phyloP scores from a whole-genome alignment of 2,329 filamentous ascomycete genomes.

The Sclerotinia sclerotiorum region DNA sequence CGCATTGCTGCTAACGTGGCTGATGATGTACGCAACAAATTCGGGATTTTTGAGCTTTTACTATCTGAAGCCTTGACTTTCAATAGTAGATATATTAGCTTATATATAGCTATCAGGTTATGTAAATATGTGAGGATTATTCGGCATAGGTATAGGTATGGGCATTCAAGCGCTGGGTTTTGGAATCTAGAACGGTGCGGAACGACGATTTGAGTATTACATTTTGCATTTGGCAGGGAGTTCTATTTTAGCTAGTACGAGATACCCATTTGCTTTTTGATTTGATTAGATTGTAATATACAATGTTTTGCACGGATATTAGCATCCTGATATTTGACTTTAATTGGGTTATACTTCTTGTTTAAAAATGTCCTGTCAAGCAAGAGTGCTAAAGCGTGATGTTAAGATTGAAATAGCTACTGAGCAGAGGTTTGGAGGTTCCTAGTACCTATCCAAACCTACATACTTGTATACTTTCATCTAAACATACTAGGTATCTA shows the following conservation, averaged over 20 bases:
- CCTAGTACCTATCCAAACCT: neutral
- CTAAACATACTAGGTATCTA: neutral
- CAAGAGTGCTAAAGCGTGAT: neutral
- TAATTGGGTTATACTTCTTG: neutral
- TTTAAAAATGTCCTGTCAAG: neutral
- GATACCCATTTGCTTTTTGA: constrained; percentile 26
- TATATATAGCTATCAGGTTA: neutral
- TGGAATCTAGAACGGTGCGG: neutral
- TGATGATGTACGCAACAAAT: neutral
- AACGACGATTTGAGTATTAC: neutral
- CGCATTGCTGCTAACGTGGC: neutral
- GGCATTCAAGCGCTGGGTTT: neutral
- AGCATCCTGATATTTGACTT: neutral
- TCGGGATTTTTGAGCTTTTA: neutral
- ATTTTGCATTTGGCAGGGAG: constrained; percentile 14
- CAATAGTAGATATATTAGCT: neutral
- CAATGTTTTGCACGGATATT: neutral
- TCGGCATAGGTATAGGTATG: neutral
- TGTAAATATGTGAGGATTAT: neutral
- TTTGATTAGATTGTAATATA: neutral
- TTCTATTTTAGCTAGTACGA: constrained; percentile 17
- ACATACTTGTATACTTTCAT: neutral
- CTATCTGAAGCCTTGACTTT: neutral
- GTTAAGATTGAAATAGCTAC: neutral
- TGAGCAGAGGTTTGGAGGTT: neutral